Base-by-base conservation (phyloP, 345 rosid genomes). In the Streptanthus diversifolius region DNA sequence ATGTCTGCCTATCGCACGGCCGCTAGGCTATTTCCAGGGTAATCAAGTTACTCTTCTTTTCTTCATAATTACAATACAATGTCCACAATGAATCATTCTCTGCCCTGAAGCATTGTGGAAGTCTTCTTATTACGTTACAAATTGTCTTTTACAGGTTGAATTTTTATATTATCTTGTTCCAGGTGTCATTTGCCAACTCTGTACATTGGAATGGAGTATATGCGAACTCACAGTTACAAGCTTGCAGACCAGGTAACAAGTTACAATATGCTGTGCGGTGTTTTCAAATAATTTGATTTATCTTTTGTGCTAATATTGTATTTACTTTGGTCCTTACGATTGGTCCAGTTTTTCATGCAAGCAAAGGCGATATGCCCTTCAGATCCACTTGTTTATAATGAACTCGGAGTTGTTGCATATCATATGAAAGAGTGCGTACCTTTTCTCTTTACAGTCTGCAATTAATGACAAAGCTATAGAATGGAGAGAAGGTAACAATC, bases 131-230 rank as follows among this genome's bases (percentile, higher is more conserved):
- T 79, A 72, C 51, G 49, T 30, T 70, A 78, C 73, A 56, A 70
- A 79, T 83, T 85, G 83, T 80, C 75, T 72, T 82, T 84, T 81
- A 83, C 91, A 86, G 82, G 84, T 82, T 86, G 82, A 88, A 76
- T 87, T 77, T 84, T 89, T 87, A 84, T 81, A 47, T 90, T 87
- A 85, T 90, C 82, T 83, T 84, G 80, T 89, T 86, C 85, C 89
- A 91, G 98, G 92, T 95, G 98, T 81, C 97, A 93, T 80, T 87
- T 91, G 59, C 95, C 98, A 80, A 90, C 96, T 76, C 57, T 91
- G 76, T 93, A 86, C 84, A 91, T 91, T 66, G 96, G 97, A 81
- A 93, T 91, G 98, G 98, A 93, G 83, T 93, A 93, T 85, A 89
- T 86, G 95, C 86, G 96, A 82, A 93, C 89, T 44, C 97, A 88